Evolutionary conservation across 768 basidiomycete species (phyloP).

Genomic region (Pleurotus cornucopiae): DNA sequence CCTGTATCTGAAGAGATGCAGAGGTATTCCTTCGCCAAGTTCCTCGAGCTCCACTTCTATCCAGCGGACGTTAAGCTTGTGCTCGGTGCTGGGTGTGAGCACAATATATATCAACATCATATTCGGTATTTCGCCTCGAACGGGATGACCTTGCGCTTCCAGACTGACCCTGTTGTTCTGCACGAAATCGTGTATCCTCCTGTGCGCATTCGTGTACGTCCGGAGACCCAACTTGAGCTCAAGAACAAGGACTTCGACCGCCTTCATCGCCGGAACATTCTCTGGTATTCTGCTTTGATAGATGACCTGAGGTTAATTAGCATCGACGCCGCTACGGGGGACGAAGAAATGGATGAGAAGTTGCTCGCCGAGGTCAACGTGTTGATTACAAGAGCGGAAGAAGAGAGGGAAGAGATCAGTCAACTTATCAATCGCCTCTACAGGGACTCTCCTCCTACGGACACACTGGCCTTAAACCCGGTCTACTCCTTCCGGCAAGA

Average conservation of each 20-base stretch:
- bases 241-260: conserved; percentile 90
- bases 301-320: conserved; percentile 74
- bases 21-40: conserved; percentile 92
- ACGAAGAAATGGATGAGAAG: conserved; percentile 63
- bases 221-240: conserved; percentile 83
- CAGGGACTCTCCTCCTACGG: conserved; percentile 71
- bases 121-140: conserved; percentile 84
- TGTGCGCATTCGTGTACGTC: conserved; percentile 77
- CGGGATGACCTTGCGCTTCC: conserved; percentile 85
- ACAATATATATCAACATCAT: conserved; percentile 93
- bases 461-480: conserved; percentile 84
- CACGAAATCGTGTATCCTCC: conserved; percentile 91
- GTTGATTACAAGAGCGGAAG: conserved; percentile 69
- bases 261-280: conserved; percentile 63
- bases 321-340: conserved; percentile 76
- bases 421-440: conserved; percentile 76
- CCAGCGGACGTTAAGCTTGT: conserved; percentile 81
- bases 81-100: conserved; percentile 86
- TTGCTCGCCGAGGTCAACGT: conserved; percentile 60
- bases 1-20: conserved; percentile 90
- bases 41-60: conserved; percentile 94
- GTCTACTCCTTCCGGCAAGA: conserved; percentile 88
- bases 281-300: conserved; percentile 73
- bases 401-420: conserved; percentile 70
- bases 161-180: conserved; percentile 75